Conservation (phyloP, 495 filamentous ascomycete genomes). For the Hapsidospora chrysogenum region DNA sequence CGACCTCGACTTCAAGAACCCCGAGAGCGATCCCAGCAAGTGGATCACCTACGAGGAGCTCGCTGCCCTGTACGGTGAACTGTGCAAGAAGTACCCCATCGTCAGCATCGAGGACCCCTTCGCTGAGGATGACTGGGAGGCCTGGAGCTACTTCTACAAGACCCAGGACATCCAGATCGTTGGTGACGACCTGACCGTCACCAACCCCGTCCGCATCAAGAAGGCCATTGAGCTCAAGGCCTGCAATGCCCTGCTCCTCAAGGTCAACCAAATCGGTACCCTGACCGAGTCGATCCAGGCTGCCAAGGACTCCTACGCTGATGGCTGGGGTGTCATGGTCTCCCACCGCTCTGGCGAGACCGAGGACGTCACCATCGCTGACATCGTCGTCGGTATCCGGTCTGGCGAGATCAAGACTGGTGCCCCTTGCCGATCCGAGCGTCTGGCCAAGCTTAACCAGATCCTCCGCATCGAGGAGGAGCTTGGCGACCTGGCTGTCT, state of each 20-base stretch:
- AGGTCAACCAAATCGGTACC: conserved; percentile 99
- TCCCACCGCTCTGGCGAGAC: conserved; percentile 98
- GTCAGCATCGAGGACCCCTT: conserved; percentile 62
- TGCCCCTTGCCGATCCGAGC: conserved; percentile 88
- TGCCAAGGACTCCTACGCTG: conserved; percentile 95
- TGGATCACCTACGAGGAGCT: conserved; percentile 99
- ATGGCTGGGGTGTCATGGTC: conserved; percentile 98
- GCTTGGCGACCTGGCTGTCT: conserved; percentile 79
- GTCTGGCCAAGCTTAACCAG: conserved; percentile 98
- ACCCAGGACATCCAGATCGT: conserved; percentile 97
- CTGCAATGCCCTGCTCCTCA: conserved; percentile 91
- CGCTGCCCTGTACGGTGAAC: conserved; percentile 76
- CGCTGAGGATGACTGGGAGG: conserved; percentile 74
- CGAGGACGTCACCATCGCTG: conserved; percentile 97
- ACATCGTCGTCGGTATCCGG: conserved; percentile 91
- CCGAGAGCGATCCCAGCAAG: conserved; percentile 77
- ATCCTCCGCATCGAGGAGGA: conserved; percentile 99
- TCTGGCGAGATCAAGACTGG: conserved; percentile 99
- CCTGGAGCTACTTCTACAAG: conserved; percentile 99
- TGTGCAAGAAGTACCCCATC: conserved; percentile 93
- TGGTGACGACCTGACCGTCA: conserved; percentile 83
- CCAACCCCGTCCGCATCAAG: conserved; percentile 98
- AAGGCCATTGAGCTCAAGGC: conserved; percentile 98
- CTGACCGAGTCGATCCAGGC: conserved; percentile 98
- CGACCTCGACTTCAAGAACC: conserved; percentile 99